phyloP scores from a whole-genome alignment of 768 basidiomycete species.

The Lentinus brumalis region DNA sequence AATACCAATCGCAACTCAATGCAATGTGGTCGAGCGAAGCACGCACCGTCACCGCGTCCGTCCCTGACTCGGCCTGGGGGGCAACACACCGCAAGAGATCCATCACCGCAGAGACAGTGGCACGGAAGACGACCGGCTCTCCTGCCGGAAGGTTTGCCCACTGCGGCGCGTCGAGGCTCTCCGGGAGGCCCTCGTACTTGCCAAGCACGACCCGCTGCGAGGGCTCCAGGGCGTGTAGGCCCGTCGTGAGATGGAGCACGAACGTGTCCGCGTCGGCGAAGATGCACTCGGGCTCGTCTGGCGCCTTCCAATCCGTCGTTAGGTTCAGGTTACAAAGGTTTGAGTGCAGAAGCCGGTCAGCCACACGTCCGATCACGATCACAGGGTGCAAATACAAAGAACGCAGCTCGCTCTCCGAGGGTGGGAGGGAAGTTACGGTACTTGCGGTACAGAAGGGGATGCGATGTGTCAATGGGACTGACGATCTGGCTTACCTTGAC shows the following conservation, averaged over 20 bases:
- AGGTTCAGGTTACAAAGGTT: background rate
- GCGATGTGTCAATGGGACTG: background rate
- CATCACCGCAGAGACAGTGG: conserved; percentile 4
- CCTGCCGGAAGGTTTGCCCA: conserved; percentile 11
- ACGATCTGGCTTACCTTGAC: conserved; percentile 11
- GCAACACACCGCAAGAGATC: conserved; percentile 1
- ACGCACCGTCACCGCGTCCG: conserved; percentile 6
- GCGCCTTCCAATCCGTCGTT: background rate
- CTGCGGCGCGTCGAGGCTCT: conserved; percentile 10
- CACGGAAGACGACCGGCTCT: conserved; percentile 13
- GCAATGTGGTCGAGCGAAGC: background rate
- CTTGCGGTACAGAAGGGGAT: too few species aligned
- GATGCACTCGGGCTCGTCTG: background rate
- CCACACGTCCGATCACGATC: background rate
- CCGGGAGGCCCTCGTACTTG: conserved; percentile 9
- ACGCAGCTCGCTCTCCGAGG: too few species aligned
- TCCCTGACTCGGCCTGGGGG: background rate
- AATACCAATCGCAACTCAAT: too few species aligned
- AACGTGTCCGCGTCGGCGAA: conserved; percentile 17
- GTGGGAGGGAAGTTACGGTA: too few species aligned
- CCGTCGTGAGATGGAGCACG: conserved; percentile 17
- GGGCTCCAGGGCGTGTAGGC: background rate
- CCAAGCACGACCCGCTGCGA: conserved; percentile 7
- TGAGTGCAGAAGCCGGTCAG: background rate
- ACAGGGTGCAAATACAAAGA: background rate